phyloP scores from a whole-genome alignment of 1,284 basidiomycete genomes.

The Cutaneotrichosporon sp. region DNA sequence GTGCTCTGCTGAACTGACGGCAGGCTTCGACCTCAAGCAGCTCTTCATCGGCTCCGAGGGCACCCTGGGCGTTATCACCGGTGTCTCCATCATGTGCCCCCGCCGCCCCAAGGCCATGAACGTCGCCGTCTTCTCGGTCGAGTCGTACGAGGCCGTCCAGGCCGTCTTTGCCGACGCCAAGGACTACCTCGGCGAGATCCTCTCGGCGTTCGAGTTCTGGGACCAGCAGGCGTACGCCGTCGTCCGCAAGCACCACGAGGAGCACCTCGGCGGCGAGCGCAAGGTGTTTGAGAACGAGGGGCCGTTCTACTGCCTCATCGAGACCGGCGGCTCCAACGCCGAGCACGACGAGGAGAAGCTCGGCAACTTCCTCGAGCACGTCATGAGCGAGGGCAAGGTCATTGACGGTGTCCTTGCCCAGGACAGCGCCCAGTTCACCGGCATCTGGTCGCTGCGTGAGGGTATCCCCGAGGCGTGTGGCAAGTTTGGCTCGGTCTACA shows the following conservation, averaged over 20 bases:
- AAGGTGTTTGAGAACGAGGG: conserved; percentile 65
- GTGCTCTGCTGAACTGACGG: background rate
- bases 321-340: conserved; percentile 90
- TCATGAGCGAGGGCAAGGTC: conserved; percentile 78
- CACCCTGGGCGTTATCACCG: conserved; percentile 93
- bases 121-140: conserved; percentile 60
- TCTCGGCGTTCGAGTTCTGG: conserved; percentile 97
- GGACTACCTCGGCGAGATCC: conserved; percentile 84
- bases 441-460: conserved; percentile 93
- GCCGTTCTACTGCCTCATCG: conserved; percentile 84
- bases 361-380: conserved; percentile 71
- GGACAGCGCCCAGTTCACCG: conserved; percentile 83
- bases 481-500: conserved; percentile 94
- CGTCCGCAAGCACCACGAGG: conserved; percentile 57
- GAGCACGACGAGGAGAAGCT: conserved; percentile 99
- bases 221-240: conserved; percentile 82
- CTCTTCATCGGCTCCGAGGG: conserved; percentile 98
- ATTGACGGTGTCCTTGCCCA: conserved; percentile 92
- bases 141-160: conserved; percentile 61
- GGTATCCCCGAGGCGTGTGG: conserved; percentile 89
- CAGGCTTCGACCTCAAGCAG: conserved; percentile 98
- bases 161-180: conserved; percentile 60
- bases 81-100: conserved; percentile 92
- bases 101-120: conserved; percentile 70
- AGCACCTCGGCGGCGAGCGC: conserved; percentile 46